Evolutionary conservation across 2,329 filamentous ascomycete genomes (phyloP), one percentile per base, ranked within the genome.

Genomic region (Colletotrichum tofieldiae): DNA sequence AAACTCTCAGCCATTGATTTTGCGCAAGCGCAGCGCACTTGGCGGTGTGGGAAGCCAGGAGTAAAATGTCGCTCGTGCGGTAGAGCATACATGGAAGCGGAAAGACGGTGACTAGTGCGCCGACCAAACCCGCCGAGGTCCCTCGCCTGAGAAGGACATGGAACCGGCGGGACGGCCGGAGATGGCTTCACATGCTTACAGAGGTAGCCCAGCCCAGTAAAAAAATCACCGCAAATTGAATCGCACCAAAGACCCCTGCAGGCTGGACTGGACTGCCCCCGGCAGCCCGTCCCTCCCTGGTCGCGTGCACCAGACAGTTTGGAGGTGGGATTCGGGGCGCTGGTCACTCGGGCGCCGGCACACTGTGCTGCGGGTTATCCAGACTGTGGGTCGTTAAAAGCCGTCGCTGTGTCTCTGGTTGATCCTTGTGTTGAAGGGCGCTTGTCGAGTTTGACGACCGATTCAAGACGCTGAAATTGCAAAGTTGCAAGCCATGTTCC

Each of bases 111-210:
- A 39, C 4, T 56, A 29, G 37, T 55, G 65, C 63, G 63, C 55
- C 56, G 56, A 26, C 29, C 39, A 43, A 60, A 61, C 41, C 51
- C 68, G 49, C 49, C 37, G 20, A 43, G 51, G 65, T 62, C 54
- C 51, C 65, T n/a, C 61, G 52, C 47, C 59, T 35, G 45, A 71
- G 63, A 72, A 72, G 32, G 47, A 59, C 52, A 52, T 72, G 66
- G 70, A 72, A 72, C 58, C 66, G 59, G 60, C 70, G 70, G 70
- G 70, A 72, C 52, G 65, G 52, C 70, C 70, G 70, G 70, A 70
- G 65, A 70, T 56, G 65, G 65, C 65, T 52, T 70, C 70, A 72
- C 70, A 72, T 72, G 69, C 70, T 60, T 70, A 47, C 29, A 56
- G 70, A 64, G 45, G 70, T 39, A 65, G 54, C 65, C 65, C 23